Base-by-base conservation (phyloP, 768 basidiomycete species). In the Auricularia sp. region DNA sequence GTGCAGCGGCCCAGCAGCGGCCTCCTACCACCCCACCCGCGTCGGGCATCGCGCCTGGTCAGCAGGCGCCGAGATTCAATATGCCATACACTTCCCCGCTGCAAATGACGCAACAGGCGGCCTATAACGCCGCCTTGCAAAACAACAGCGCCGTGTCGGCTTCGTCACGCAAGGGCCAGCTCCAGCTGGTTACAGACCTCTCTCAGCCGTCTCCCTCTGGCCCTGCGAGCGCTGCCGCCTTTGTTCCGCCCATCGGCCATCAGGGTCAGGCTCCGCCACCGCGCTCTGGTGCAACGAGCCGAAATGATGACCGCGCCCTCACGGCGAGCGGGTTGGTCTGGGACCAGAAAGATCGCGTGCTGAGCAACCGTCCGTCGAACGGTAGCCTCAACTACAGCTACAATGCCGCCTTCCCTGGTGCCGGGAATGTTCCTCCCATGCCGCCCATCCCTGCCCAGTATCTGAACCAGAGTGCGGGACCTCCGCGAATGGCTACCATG, bases 401-500 rank as follows among this genome's bases (percentile, higher is more conserved):
- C 1, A 87, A 87, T 64, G 65, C 35, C 75, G 75, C 65, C 76
- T 79, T 53, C 70, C 71, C 61, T 70, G 71, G 71, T 58, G 72
- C 44, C 66, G 72, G 61, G 36, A 72, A 71, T 65, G 78, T 88
- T 35, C 87, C 88, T 5, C 87, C 75, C 60, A 87, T 91, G 6
- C 90, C 90, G 1, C 77, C 85, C 39, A 86, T 91, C 65, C 90
- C 90, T 29, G 72, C 79, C 35, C 89, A 91, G 71, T 91, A 86
- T 70, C 76, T 90, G 14, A 63, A 66, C 29, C 87, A 84, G 66
- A 85, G 87, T 64, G 71, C 69, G 29, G 72, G 64, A 14, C 72
- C 65, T 7, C 72, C 73, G 8, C 67, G 74, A 16, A 59, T 75
- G 67, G 73, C 73, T 8, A 58, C 56, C 34, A 58, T 8, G 39